Conservation (phyloP, 164 flowering plant genomes). For the Cinnamomum chago region DNA sequence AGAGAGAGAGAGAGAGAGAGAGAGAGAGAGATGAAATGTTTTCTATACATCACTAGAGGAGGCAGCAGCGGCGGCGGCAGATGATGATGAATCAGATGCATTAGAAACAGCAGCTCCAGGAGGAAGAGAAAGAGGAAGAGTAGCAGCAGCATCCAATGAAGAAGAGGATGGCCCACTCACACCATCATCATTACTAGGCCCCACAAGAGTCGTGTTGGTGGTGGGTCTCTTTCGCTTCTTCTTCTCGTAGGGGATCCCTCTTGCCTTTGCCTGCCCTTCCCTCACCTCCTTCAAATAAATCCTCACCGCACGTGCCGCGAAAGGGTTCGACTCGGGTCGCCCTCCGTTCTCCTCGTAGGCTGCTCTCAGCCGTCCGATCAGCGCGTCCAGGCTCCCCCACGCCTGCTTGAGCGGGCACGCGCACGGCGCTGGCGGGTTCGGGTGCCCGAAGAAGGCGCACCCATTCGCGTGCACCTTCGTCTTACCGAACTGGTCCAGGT, state of each 20-base stretch:
- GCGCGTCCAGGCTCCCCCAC: constrained; percentile 43
- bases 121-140: no score
- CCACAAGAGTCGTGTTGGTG: not conserved
- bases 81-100: not conserved
- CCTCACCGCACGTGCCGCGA: constrained; percentile 32
- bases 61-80: not conserved
- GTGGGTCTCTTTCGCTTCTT: constrained; percentile 32
- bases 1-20: not conserved
- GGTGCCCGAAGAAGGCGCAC: constrained; percentile 34
- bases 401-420: constrained; percentile 39
- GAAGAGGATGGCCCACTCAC: not conserved
- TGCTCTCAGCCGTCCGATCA: constrained; percentile 35
- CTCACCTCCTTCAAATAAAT: constrained; percentile 33
- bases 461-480: constrained; percentile 32
- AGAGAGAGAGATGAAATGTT: not conserved
- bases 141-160: not conserved
- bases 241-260: constrained; percentile 41
- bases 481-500: constrained; percentile 41
- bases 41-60: not conserved
- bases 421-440: constrained; percentile 33
- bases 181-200: not conserved
- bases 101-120: not conserved
- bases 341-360: constrained; percentile 45
- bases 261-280: constrained; percentile 35
- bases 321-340: constrained; percentile 34